Evolutionary conservation across 441 rosid species (phyloP).

Genomic region (Biscutella laevigata): DNA sequence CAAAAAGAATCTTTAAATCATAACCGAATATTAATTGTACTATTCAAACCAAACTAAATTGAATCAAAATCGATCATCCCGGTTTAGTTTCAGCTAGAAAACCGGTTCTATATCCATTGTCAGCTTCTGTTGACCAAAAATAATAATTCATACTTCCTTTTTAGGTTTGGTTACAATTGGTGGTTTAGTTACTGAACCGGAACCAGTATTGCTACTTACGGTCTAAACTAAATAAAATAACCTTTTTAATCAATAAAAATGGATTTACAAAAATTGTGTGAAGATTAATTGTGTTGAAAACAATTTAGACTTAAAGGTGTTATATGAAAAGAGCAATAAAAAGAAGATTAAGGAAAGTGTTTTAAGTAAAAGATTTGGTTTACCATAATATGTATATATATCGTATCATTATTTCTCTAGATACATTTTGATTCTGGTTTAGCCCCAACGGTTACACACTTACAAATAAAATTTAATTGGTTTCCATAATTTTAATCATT

Average conservation of each 20-base stretch:
- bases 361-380: slow-evolving; percentile 23
- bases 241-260: no score
- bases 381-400: slow-evolving; percentile 3
- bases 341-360: slow-evolving; percentile 7
- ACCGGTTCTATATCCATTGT: no score
- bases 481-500: neutral
- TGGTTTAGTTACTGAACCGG: neutral
- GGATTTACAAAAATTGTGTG: no score
- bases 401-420: slow-evolving; percentile 12
- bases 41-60: neutral
- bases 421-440: slow-evolving; percentile 21
- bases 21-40: neutral
- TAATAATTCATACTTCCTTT: no score
- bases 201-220: neutral
- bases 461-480: neutral
- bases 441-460: slow-evolving; percentile 6
- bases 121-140: no score
- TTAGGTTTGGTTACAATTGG: no score
- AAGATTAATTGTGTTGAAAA: neutral
- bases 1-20: neutral
- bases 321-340: neutral
- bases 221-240: neutral
- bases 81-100: neutral
- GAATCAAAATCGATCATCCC: neutral
- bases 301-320: neutral